Evolutionary conservation across 2,329 filamentous ascomycete genomes (phyloP), one percentile per base, ranked within the genome.

Genomic region (Nannizzia gypsea): DNA sequence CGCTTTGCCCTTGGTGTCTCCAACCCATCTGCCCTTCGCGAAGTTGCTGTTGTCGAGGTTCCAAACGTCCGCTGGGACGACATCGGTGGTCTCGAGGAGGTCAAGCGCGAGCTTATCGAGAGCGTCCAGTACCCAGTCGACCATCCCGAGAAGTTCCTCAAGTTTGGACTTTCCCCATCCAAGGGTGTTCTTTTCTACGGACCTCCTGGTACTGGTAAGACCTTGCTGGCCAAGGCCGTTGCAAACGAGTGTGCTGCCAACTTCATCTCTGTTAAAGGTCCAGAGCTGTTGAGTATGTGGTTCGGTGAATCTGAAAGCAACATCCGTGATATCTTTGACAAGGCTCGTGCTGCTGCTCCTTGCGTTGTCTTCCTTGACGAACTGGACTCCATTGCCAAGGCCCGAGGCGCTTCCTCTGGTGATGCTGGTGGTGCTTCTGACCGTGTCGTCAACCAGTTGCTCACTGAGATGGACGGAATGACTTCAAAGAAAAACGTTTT

Each of bases 401-500:
- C 92, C 68, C 92, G 95, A 86, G 95, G 93, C 76, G 93, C 93
- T 68, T 96, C 91, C 62, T 83, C 90, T 62, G 93, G 93, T 65
- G 93, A 99, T 79, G 93, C 93, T 69, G 93, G 93, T 66, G 93
- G 93, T 83, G 93, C 93, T 65, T 97, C 92, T 54, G 95, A 99
- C 78, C 93, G 95, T 86, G 93, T 99, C 68, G 93, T 99, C 76
- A 99, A 99, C 81, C 95, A 99, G 82, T 90, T 99, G 73, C 80
- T 99, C 72, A 99, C 93, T 88, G 90, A 97, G 84, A 96, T 97
- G 92, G 92, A 97, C 68, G 92, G 92, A 70, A 97, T 97, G 92
- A 97, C 92, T 52, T 96, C 92, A 42, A 99, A 99, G 89, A 99
- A 99, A 88, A 99, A 99, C 74, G 93, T 99, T 65, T 99, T 99